Conservation (phyloP, 1,284 basidiomycete species). For the Meira nashicola region DNA sequence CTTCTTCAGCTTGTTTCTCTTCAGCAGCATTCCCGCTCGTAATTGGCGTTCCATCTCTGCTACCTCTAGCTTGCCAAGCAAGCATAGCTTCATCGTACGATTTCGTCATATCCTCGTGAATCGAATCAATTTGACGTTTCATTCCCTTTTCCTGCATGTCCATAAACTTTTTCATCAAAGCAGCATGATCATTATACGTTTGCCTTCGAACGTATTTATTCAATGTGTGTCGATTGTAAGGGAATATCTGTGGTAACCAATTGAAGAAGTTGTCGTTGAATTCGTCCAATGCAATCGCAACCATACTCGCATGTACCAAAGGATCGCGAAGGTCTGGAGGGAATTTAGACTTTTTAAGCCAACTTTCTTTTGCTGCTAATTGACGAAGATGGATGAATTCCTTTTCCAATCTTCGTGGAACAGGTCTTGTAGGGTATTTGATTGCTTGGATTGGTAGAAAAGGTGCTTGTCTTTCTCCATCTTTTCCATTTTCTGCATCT, state of each 20-base stretch:
- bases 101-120: slow-evolving; percentile 5
- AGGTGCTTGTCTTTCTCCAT: slow-evolving; percentile 55
- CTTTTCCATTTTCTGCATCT: slow-evolving; percentile 26
- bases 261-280: slow-evolving; percentile 89
- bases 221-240: slow-evolving; percentile 76
- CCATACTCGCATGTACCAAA: slow-evolving; percentile 67
- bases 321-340: slow-evolving; percentile 72
- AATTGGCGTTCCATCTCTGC: neutral
- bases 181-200: slow-evolving; percentile 43
- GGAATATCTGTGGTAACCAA: slow-evolving; percentile 77
- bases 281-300: slow-evolving; percentile 75
- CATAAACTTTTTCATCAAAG: slow-evolving; percentile 36
- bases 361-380: slow-evolving; percentile 57
- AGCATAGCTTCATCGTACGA: slow-evolving; percentile 31
- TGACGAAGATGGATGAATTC: slow-evolving; percentile 64
- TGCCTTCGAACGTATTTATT: slow-evolving; percentile 50
- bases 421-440: slow-evolving; percentile 51
- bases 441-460: slow-evolving; percentile 48
- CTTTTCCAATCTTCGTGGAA: slow-evolving; percentile 63
- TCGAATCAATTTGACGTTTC: slow-evolving; percentile 24
- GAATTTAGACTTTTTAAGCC: slow-evolving; percentile 71
- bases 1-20: neutral
- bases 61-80: slow-evolving; percentile 1
- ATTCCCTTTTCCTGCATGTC: slow-evolving; percentile 40
- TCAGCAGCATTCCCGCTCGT: neutral